Evolutionary conservation across 805 yeast genomes (phyloP), one percentile per base, ranked within the genome.

Genomic region (Saccharomycopsis fibuligera): DNA sequence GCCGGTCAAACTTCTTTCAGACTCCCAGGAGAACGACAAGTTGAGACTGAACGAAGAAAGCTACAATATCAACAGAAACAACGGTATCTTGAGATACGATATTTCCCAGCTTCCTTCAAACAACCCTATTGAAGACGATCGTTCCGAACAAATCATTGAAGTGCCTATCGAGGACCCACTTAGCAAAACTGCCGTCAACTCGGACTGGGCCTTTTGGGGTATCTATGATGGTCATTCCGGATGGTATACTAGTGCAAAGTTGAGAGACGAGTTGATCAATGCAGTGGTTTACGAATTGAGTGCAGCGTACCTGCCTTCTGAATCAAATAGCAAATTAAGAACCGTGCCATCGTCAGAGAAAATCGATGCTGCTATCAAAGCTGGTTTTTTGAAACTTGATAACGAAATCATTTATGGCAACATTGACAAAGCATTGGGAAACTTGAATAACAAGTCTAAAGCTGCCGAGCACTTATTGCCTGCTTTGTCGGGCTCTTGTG

Each of bases 161-260:
- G 81, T 82, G 1, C 86, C 89, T 4, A 68, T 84, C n/a, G 79
- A 78, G 58, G 86, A 81, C 50, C 79, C 77, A 51, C 71, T 78
- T 46, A 63, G 70, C 42, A 54, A 53, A n/a, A 62, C 74, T 55
- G 71, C 74, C 64, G 58, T 68, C 58, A 56, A 59, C 21, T 65
- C 69, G 6, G 96, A 91, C 63, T 83, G 96, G 85, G 84, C 86
- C 76, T 88, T 93, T 61, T 93, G 95, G 78, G 96, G 98, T 4
- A 79, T 93, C 0, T 91, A 83, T 62, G 99, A 93, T 65, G 99
- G 99, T 10, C 99, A 93, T 65, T 89, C 96, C 2, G 99, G 99
- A 21, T 89, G 95, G 81, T 86, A 86, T 55, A 93, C 99, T 1
- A 80, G 91, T 49, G 76, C 86, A n/a, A 86, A 82, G 62, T 73